Base-by-base conservation (phyloP, 2,329 filamentous ascomycete genomes). In the Neofusicoccum sp. region DNA sequence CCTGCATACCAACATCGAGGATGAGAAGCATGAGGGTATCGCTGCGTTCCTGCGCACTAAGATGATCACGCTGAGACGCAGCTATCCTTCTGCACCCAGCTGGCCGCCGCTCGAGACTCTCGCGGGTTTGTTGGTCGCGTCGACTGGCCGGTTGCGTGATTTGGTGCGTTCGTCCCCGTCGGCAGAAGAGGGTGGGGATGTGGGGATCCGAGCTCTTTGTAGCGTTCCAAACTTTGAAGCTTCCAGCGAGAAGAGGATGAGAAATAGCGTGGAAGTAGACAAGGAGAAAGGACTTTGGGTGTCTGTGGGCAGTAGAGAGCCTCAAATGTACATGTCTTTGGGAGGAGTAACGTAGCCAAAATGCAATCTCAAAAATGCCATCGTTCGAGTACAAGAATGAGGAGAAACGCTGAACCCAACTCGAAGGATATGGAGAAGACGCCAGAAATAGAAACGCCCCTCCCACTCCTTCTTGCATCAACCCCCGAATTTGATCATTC, bases 101-200 rank as follows among this genome's bases (percentile, higher is more conserved):
- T 77, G 78, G 36, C 82, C 82, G 2, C 81, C 80, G 0, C 86
- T 84, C 62, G 83, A 86, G 75, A 83, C 80, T 0, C 81, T 77
- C 0, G 78, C 78, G 61, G 83, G 81, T 0, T 65, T 87, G 24
- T 63, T 87, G 69, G 72, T 80, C 0, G 82, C 84, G 12, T 84
- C 84, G 0, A 73, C 87, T 16, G 85, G 87, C 68, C 79, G 78
- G 62, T 63, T 87, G 33, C 73, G 72, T 38, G 83, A 87, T 68
- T 54, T 85, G 6, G 84, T 86, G 64, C 71, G 79, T 20, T 82
- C 80, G 67, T 87, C 85, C 65, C 82, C 82, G 9, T 47, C 40
- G 24, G 28, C 30, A 16, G 36, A 45, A 28, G 41, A 47, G 47
- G 30, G 56, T 14, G 54, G 40, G 8, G 31, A 44, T 30, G 43